A percentile compares a stretch with the other conserved stretches of the same genome.
phyloP scores from a whole-genome alignment of 192 early-diverging fungal genomes.

The Coemansia sp. region DNA sequence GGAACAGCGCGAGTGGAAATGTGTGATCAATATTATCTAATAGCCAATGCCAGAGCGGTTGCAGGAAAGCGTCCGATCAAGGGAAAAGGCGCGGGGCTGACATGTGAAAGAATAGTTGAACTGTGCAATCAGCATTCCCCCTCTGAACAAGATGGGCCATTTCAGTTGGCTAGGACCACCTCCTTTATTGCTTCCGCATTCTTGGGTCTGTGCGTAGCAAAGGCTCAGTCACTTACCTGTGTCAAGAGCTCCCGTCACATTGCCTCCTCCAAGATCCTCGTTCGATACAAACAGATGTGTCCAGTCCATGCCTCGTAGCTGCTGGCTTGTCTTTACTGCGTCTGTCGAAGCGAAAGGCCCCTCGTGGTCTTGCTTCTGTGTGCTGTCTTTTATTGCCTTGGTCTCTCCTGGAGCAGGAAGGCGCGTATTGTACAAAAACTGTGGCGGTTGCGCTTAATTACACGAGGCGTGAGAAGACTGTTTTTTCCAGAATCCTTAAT shows the following conservation, averaged over 20 bases:
- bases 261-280: constrained; percentile 12
- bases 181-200: no score
- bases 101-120: constrained; percentile 35
- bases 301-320: constrained; percentile 41
- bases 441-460: constrained; percentile 1
- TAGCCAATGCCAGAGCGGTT: background rate
- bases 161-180: background rate
- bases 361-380: background rate
- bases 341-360: background rate
- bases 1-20: no score
- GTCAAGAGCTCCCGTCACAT: constrained; percentile 28
- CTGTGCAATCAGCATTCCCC: no score
- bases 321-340: background rate
- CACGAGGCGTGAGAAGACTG: constrained; percentile 8
- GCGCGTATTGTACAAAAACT: constrained; percentile 4
- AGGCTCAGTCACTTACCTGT: constrained; percentile 27
- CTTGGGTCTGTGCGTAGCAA: background rate
- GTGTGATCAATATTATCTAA: no score
- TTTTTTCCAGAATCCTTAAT: background rate
- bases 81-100: constrained; percentile 4
- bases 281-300: constrained; percentile 42
- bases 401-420: background rate
- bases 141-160: no score
- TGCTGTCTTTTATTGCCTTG: background rate
- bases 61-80: background rate